Evolutionary conservation across 495 filamentous ascomycete species (phyloP).

Genomic region (Hypoxylon crocopeplum): DNA sequence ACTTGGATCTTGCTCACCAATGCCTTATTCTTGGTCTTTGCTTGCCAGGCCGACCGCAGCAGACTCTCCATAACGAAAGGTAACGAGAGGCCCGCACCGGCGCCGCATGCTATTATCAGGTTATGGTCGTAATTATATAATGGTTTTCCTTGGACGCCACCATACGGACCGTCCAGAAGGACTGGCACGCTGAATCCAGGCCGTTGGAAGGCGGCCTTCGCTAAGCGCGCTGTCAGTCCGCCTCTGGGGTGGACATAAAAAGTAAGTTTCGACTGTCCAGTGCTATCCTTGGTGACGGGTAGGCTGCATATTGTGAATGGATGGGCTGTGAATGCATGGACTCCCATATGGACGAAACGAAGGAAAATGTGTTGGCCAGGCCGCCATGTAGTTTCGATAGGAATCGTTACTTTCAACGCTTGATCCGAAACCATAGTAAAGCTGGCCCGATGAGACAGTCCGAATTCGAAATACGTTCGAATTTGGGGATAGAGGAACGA

Average conservation of each 20-base stretch:
- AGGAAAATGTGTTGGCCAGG: slow-evolving; percentile 84
- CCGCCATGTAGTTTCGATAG: slow-evolving; percentile 67
- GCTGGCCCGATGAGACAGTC: slow-evolving; percentile 50
- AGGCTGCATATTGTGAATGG: slow-evolving; percentile 80
- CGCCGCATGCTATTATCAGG: slow-evolving; percentile 62
- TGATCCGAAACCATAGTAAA: slow-evolving; percentile 51
- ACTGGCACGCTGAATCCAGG: slow-evolving; percentile 58
- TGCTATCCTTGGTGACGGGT: slow-evolving; percentile 44
- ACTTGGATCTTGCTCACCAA: slow-evolving; percentile 36
- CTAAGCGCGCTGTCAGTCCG: slow-evolving; percentile 32
- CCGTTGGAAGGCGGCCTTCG: slow-evolving; percentile 5
- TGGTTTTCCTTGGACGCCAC: slow-evolving; percentile 53
- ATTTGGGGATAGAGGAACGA: slow-evolving; percentile 51
- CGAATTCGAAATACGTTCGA: slow-evolving; percentile 55
- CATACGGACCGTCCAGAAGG: slow-evolving; percentile 80
- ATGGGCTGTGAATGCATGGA: slow-evolving; percentile 69
- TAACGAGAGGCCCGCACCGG: slow-evolving; percentile 60
- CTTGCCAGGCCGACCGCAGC: slow-evolving; percentile 14
- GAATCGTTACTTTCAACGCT: slow-evolving; percentile 54
- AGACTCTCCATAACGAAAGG: slow-evolving; percentile 46
- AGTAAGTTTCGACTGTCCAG: slow-evolving; percentile 17
- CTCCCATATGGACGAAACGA: slow-evolving; percentile 70
- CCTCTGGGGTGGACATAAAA: slow-evolving; percentile 37
- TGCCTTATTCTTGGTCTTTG: slow-evolving; percentile 1
- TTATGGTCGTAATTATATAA: slow-evolving; percentile 42